These are phyloP conservation scores for Polyporus tsugae DNA, from an alignment of 1,284 basidiomycete genomes.

Conservation along the genomic window DNA sequence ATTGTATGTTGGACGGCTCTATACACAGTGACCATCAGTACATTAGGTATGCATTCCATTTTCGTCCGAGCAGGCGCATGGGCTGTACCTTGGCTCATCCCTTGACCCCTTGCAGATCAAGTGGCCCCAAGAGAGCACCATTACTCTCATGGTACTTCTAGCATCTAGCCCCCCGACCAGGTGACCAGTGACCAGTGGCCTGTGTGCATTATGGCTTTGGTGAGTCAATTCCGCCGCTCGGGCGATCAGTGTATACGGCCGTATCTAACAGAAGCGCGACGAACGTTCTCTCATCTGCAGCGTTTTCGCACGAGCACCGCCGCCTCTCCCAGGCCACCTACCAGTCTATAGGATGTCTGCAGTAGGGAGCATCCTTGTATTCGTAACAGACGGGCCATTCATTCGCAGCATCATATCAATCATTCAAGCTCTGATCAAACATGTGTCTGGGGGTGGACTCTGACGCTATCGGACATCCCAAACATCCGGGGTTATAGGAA, in stretches of 20 bases:
- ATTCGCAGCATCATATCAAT: conserved; percentile 14
- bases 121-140: neutral
- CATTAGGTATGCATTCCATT: conserved; percentile 12
- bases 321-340: conserved; percentile 21
- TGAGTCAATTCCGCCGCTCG: neutral
- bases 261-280: conserved; percentile 32
- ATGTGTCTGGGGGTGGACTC: conserved; percentile 7
- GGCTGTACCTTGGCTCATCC: neutral
- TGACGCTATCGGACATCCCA: neutral
- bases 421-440: conserved; percentile 18
- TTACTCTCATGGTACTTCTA: neutral
- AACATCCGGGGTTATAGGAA: neutral
- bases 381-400: conserved; percentile 6
- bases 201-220: neutral
- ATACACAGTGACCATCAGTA: conserved; percentile 13
- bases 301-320: conserved; percentile 34
- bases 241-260: conserved; percentile 6
- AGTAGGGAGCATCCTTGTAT: conserved; percentile 9
- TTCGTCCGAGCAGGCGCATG: conserved; percentile 12
- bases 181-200: neutral
- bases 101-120: conserved; percentile 3
- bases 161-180: neutral
- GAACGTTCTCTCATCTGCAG: conserved; percentile 28
- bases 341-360: conserved; percentile 11
- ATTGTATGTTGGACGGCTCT: conserved; percentile 24